Evolutionary conservation across 345 rosid species (phyloP).

Genomic region (Anastatica hierochuntica): DNA sequence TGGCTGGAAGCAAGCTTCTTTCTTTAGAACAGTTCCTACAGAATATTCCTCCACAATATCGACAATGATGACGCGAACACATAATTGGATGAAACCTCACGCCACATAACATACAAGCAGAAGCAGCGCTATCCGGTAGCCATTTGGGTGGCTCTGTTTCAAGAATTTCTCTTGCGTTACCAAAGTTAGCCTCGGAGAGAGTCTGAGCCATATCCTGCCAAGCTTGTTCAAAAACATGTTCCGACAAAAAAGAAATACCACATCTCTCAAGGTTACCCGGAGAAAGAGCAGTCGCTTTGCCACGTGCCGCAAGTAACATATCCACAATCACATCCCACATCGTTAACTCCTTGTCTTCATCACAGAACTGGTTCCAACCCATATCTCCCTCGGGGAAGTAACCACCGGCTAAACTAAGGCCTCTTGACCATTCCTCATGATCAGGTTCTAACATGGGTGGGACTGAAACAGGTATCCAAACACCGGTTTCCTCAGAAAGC

Average conservation of each 20-base stretch:
- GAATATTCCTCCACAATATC: constrained; percentile 91
- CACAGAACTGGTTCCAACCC: constrained; percentile 62
- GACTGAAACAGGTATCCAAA: constrained; percentile 94
- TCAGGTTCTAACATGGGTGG: constrained; percentile 77
- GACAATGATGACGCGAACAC: constrained; percentile 93
- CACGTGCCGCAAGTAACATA: constrained; percentile 77
- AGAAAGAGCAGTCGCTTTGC: constrained; percentile 67
- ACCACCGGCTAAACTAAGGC: constrained; percentile 57
- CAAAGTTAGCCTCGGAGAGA: constrained; percentile 62
- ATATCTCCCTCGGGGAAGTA: constrained; percentile 85
- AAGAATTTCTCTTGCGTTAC: constrained; percentile 54
- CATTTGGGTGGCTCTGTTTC: constrained; percentile 88
- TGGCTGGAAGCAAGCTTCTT: constrained; percentile 74
- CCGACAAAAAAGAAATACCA: constrained; percentile 52
- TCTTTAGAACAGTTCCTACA: constrained; percentile 82
- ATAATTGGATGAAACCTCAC: constrained; percentile 87
- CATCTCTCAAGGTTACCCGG: constrained; percentile 46
- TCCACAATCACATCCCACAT: constrained; percentile 94
- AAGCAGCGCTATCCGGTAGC: constrained; percentile 83
- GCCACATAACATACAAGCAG: constrained; percentile 81
- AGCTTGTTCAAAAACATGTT: constrained; percentile 78
- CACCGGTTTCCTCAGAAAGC: constrained; percentile 75
- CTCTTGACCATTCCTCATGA: constrained; percentile 56
- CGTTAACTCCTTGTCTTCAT: constrained; percentile 65
- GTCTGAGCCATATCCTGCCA: constrained; percentile 97